Base-by-base conservation (phyloP, 2,329 filamentous ascomycete species). In the Sporothrix variecibatus region DNA sequence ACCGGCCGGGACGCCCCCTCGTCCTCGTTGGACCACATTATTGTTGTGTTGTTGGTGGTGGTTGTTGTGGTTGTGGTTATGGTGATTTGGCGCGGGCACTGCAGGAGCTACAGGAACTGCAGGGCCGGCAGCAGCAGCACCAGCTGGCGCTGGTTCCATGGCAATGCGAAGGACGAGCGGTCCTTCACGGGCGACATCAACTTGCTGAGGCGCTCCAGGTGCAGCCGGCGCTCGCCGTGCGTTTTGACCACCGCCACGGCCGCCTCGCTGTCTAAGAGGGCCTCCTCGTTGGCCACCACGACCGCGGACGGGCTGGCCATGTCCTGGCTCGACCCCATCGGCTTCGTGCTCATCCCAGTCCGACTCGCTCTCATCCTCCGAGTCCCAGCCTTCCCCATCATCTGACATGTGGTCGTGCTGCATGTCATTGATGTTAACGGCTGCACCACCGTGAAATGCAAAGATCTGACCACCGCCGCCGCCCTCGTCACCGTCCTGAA, bases 401-500 rank as follows among this genome's bases (percentile, higher is more conserved):
- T 51, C 73, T 67, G 75, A 81, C n/a, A 81, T 80, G 76, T 76
- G 62, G 77, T 53, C 60, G 17, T 56, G 51, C 68, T 76, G 81
- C 20, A 81, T 79, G 76, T 76, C 62, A 77, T 46, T 51, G 11
- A 46, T 71, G 43, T 76, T 74, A 60, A 76, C 62, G 9, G 76
- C 70, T 58, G 77, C 76, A 15, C 83, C 85, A 6, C 85, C 87
- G 6, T 80, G 81, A 71, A 84, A 51, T 5, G 38, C 58, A 46
- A 72, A 31, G 20, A 64, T 87, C 28, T 43, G 3, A 9, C 84
- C 78, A 3, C 84, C 86, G 65, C 87, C 85, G 69, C 87, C 86
- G 70, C 85, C 84, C 2, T 88, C 89, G 78, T 98, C 94, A 0
- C 95, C 95, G 64, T 88, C 90, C 81, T 97, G 94, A 31, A 97